Evolutionary conservation across 192 early-diverging fungal genomes (phyloP).

Genomic region (Podila minutissima): DNA sequence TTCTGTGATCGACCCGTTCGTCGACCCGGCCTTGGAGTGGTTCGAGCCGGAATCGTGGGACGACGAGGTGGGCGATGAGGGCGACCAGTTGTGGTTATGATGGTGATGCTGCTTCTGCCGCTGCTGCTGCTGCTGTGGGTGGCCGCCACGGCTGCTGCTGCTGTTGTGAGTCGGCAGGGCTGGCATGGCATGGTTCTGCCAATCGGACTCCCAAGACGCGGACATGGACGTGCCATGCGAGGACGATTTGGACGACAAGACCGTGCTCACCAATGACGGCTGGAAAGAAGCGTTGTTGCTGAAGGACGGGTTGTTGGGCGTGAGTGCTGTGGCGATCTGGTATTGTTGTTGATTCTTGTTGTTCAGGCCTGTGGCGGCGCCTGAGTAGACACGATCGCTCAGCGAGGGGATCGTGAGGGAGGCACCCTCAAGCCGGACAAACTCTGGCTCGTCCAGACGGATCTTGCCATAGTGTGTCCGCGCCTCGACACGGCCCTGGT

Average conservation of each 20-base stretch:
- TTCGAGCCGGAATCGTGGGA: not conserved
- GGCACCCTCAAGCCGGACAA: slow-evolving; percentile 26
- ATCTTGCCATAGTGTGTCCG: slow-evolving; percentile 49
- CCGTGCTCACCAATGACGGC: not conserved
- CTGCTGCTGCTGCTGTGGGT: slow-evolving; percentile 2
- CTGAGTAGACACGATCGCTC: slow-evolving; percentile 9
- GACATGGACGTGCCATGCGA: slow-evolving; percentile 27
- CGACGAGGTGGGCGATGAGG: not conserved
- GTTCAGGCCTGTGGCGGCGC: not conserved
- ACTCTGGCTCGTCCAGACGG: slow-evolving; percentile 32
- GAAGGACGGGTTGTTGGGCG: not conserved
- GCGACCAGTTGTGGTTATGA: not conserved
- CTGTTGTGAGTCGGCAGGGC: not conserved
- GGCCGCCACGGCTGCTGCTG: not conserved
- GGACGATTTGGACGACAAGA: slow-evolving; percentile 15
- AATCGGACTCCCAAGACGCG: not conserved
- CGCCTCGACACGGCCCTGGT: slow-evolving; percentile 30
- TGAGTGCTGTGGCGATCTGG: not conserved
- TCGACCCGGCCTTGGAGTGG: not conserved
- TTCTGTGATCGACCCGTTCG: not conserved
- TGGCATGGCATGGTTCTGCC: not conserved
- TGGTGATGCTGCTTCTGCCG: not conserved
- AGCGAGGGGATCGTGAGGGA: slow-evolving; percentile 26
- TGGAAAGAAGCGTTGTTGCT: not conserved
- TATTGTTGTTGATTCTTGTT: not conserved